Evolutionary conservation across 2,329 filamentous ascomycete species (phyloP).

Genomic region (Hypoxylon sp.): DNA sequence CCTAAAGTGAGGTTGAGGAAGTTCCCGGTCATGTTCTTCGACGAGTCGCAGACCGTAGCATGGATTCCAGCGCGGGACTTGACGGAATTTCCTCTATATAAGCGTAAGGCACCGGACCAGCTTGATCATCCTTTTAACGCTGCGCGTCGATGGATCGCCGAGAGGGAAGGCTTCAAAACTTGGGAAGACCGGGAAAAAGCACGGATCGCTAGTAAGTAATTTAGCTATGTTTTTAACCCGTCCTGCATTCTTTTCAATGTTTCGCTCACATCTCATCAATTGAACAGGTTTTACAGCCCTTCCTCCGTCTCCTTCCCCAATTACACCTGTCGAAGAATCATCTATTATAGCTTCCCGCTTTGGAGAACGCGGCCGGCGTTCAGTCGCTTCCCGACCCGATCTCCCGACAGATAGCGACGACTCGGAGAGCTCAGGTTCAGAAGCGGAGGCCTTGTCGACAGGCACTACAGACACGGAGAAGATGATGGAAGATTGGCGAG

Average conservation of each 20-base stretch:
- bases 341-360: not conserved
- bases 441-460: slow-evolving; percentile 21
- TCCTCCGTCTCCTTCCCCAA: slow-evolving; percentile 9
- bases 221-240: not conserved
- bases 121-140: slow-evolving; percentile 45
- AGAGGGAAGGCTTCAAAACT: slow-evolving; percentile 46
- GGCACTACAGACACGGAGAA: slow-evolving; percentile 38
- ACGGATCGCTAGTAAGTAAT: slow-evolving; percentile 38
- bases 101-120: slow-evolving; percentile 29
- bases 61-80: slow-evolving; percentile 48
- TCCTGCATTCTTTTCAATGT: not conserved
- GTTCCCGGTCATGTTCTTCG: slow-evolving; percentile 60
- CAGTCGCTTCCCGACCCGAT: not conserved
- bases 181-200: slow-evolving; percentile 49
- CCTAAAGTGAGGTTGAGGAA: slow-evolving; percentile 53
- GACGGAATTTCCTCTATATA: slow-evolving; percentile 47
- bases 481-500: slow-evolving; percentile 35
- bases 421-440: slow-evolving; percentile 18
- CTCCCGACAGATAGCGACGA: slow-evolving; percentile 3
- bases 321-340: slow-evolving; percentile 9
- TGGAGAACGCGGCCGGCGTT: not conserved
- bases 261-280: slow-evolving; percentile 3
- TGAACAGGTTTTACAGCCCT: slow-evolving; percentile 1
- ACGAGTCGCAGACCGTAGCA: slow-evolving; percentile 47
- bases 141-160: slow-evolving; percentile 50